Evolutionary conservation across 805 yeast genomes (phyloP).

Genomic region (Cyberlindnera xishuangbannaensis): DNA sequence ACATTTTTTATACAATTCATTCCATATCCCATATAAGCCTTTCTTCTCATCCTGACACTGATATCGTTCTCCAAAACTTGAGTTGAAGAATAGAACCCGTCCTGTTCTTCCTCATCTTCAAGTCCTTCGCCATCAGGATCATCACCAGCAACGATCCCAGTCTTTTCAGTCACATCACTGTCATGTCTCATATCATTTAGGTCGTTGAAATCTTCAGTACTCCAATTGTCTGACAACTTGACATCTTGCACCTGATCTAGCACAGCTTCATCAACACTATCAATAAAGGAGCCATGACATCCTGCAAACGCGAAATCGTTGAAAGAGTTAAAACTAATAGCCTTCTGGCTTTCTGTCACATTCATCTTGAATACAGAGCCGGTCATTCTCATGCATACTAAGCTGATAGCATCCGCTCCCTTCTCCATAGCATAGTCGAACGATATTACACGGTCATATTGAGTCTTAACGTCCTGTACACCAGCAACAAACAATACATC

Average conservation of each 20-base stretch:
- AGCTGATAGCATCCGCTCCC: conserved; percentile 47
- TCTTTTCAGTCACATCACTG: background rate
- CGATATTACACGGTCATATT: conserved; percentile 75
- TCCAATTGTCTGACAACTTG: conserved; percentile 11
- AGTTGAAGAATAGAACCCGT: conserved; percentile 27
- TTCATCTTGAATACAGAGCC: conserved; percentile 83
- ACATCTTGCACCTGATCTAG: conserved; percentile 18
- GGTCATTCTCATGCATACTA: conserved; percentile 85
- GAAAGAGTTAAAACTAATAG: conserved; percentile 58
- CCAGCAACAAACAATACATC: conserved; percentile 69
- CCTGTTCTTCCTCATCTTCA: conserved; percentile 19
- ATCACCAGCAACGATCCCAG: conserved; percentile 1
- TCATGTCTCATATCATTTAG: conserved; percentile 21
- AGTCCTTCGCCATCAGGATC: conserved; percentile 12
- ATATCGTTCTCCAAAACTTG: conserved; percentile 65
- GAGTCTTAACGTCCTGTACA: conserved; percentile 70
- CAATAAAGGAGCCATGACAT: conserved; percentile 43
- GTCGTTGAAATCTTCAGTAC: conserved; percentile 26
- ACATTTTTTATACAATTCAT: conserved; percentile 61
- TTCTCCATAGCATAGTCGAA: conserved; percentile 54
- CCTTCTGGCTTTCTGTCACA: conserved; percentile 58
- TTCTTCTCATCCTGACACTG: conserved; percentile 58
- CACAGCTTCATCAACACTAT: conserved; percentile 27
- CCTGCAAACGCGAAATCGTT: conserved; percentile 62
- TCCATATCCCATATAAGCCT: conserved; percentile 74